These are phyloP conservation scores for Pichia scutulata DNA, from an alignment of 805 yeast genomes.

Conservation along the genomic window DNA sequence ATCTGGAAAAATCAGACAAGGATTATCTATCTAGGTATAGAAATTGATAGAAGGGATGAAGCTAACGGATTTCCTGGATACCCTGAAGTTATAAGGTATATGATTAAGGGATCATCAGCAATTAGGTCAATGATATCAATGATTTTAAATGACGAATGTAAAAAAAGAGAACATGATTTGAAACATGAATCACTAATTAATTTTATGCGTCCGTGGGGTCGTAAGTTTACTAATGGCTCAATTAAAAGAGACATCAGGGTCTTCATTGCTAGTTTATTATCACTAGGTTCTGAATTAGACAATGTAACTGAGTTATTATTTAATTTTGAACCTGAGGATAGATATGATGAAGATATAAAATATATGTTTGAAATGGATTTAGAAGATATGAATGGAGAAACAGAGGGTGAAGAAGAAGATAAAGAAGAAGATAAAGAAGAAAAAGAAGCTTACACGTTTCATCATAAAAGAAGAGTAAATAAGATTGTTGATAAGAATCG, in stretches of 20 bases:
- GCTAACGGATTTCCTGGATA: constrained; percentile 30
- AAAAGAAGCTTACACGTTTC: constrained; percentile 1
- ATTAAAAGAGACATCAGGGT: constrained; percentile 50
- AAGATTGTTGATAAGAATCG: constrained; percentile 13
- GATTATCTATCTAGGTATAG: constrained; percentile 51
- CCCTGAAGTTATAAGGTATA: constrained; percentile 41
- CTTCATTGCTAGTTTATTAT: constrained; percentile 47
- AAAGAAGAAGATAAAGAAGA: constrained; percentile 18
- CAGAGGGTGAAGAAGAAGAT: constrained; percentile 9
- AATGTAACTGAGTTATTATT: constrained; percentile 48
- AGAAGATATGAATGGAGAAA: constrained; percentile 17
- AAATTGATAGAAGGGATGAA: constrained; percentile 47
- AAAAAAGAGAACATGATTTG: constrained; percentile 43
- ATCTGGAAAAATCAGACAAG: constrained; percentile 63
- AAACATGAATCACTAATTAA: constrained; percentile 49
- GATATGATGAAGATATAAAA: constrained; percentile 54
- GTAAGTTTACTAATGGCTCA: constrained; percentile 54
- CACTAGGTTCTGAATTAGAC: constrained; percentile 38
- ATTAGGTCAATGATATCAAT: constrained; percentile 55
- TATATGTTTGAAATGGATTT: constrained; percentile 30
- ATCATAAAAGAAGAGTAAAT: constrained; percentile 2
- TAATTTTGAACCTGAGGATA: constrained; percentile 52
- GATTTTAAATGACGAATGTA: constrained; percentile 44
- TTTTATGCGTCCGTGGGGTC: constrained; percentile 60
- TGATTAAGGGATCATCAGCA: constrained; percentile 56